These are phyloP conservation scores for Moricandia moricandioides DNA, from an alignment of 345 rosid genomes.

Conservation along the genomic window DNA sequence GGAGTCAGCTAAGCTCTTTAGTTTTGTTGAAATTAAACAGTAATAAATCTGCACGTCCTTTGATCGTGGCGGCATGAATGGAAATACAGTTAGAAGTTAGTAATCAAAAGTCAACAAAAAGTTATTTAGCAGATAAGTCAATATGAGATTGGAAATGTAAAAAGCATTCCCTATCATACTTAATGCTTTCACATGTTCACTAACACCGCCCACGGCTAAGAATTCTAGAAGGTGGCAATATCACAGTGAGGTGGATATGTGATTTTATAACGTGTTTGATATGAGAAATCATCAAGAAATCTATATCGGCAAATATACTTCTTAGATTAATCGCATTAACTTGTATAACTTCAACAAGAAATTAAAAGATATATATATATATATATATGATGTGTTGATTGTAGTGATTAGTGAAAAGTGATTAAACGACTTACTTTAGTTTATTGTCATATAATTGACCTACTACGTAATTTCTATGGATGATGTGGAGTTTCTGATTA, in stretches of 20 bases:
- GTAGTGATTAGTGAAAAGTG: background rate
- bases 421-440: background rate
- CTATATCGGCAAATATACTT: background rate
- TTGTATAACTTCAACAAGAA: background rate
- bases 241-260: background rate
- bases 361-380: background rate
- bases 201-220: background rate
- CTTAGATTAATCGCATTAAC: background rate
- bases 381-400: background rate
- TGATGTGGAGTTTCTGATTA: background rate
- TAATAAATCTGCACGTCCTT: constrained; percentile 8
- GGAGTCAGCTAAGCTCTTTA: constrained; percentile 7
- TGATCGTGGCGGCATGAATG: constrained; percentile 39
- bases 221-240: background rate
- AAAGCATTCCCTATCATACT: constrained; percentile 17
- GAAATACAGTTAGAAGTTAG: constrained; percentile 37
- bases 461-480: background rate
- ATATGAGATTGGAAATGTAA: constrained; percentile 30
- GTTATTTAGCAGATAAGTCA: constrained; percentile 18
- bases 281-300: background rate
- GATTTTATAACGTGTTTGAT: background rate
- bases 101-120: constrained; percentile 25
- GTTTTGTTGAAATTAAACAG: background rate
- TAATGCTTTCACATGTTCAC: constrained; percentile 28
- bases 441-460: background rate